These are phyloP conservation scores for Kwoniella mangroviensis DNA, from an alignment of 768 basidiomycete species.

Conservation along the genomic window DNA sequence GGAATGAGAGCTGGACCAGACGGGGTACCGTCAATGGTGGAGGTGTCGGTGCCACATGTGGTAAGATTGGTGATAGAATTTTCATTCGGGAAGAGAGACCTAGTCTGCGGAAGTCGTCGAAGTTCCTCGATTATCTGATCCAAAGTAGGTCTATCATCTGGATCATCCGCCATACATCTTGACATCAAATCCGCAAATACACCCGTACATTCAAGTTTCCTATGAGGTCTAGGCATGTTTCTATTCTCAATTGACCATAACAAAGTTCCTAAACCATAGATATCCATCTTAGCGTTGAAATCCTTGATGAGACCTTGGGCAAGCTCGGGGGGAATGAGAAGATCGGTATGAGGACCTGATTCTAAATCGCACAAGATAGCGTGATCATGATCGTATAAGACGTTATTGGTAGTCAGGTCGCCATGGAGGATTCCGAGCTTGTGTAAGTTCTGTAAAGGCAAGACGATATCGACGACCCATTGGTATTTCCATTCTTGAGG, in stretches of 20 bases:
- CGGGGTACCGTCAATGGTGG: no score
- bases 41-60: no score
- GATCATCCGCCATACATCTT: neutral
- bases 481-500: slow-evolving; percentile 9
- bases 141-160: neutral
- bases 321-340: neutral
- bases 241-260: neutral
- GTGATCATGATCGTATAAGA: neutral
- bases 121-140: neutral
- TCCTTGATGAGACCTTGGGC: neutral
- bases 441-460: neutral
- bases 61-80: no score
- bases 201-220: neutral
- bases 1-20: no score
- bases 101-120: neutral
- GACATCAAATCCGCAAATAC: neutral
- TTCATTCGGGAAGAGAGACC: no score
- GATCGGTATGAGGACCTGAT: neutral
- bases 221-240: slow-evolving; percentile 4
- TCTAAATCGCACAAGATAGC: neutral
- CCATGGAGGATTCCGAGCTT: neutral
- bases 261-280: neutral
- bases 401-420: neutral
- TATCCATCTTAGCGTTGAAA: slow-evolving; percentile 3
- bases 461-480: slow-evolving; percentile 1